These are phyloP conservation scores for Raffaelea arxii DNA, from an alignment of 2,329 filamentous ascomycete genomes.

Conservation along the genomic window DNA sequence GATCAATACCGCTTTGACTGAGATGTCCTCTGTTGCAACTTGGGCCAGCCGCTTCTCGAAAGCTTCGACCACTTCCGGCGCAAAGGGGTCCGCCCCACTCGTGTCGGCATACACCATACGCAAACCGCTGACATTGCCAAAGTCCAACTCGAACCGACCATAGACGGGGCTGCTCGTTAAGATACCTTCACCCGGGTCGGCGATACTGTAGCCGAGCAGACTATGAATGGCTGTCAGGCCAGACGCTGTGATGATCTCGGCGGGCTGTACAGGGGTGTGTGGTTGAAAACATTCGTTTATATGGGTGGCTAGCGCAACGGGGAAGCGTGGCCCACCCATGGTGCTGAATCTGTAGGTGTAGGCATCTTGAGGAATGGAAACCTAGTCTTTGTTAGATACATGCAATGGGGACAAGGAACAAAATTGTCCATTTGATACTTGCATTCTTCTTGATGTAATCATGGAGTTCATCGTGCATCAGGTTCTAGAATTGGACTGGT, in stretches of 20 bases:
- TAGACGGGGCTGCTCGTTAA: slow-evolving; percentile 32
- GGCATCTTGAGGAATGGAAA: slow-evolving; percentile 17
- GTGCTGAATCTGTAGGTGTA: slow-evolving; percentile 27
- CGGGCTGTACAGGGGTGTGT: slow-evolving; percentile 16
- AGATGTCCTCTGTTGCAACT: slow-evolving; percentile 23
- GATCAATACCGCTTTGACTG: slow-evolving; percentile 36
- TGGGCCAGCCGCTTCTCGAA: slow-evolving; percentile 33
- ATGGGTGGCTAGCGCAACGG: slow-evolving; percentile 23
- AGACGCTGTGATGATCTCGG: slow-evolving; percentile 23
- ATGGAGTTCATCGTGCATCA: slow-evolving; percentile 29
- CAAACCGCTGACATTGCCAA: slow-evolving; percentile 30
- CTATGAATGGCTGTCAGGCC: slow-evolving; percentile 30
- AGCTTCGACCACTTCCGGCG: slow-evolving; percentile 29
- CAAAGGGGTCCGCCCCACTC: slow-evolving; percentile 32
- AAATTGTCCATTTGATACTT: too few relatives aligned
- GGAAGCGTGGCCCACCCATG: slow-evolving; percentile 23
- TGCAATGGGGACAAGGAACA: slow-evolving; percentile 15
- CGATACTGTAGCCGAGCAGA: slow-evolving; percentile 27
- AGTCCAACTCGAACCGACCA: slow-evolving; percentile 39
- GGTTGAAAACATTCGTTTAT: slow-evolving; percentile 28
- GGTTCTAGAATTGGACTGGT: slow-evolving; percentile 15
- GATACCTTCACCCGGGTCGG: slow-evolving; percentile 28
- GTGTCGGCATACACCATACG: slow-evolving; percentile 34
- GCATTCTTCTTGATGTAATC: slow-evolving; percentile 21
- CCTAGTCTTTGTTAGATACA: slow-evolving; percentile 13